phyloP scores from a whole-genome alignment of 1,139 yeast species.

The Candida anutae region DNA sequence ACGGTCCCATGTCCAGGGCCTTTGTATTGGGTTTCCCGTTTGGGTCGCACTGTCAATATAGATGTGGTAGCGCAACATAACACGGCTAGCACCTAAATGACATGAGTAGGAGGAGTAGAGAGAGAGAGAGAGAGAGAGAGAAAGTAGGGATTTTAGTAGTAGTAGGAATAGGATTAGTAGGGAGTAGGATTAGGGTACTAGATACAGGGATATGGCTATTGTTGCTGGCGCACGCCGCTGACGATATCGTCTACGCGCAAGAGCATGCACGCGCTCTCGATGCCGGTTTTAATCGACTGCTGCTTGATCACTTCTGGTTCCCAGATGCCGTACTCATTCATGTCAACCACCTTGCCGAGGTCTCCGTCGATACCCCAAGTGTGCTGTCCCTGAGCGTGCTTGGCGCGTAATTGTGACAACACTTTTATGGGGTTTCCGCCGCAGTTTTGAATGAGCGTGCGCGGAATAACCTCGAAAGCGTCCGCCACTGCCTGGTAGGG shows the following conservation, averaged over 20 bases:
- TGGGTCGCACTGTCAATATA: no score
- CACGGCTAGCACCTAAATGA: no score
- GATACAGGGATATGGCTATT: no score
- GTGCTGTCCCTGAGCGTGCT: conserved; percentile 82
- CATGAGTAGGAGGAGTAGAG: no score
- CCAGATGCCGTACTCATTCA: conserved; percentile 96
- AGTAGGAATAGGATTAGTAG: no score
- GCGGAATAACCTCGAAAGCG: conserved; percentile 96
- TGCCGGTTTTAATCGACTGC: conserved; percentile 93
- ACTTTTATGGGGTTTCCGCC: conserved; percentile 94
- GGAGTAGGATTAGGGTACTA: no score
- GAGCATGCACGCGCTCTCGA: conserved; percentile 91
- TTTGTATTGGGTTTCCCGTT: no score
- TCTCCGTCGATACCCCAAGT: conserved; percentile 96
- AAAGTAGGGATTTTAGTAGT: no score
- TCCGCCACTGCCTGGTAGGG: conserved; percentile 99
- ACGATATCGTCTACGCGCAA: conserved; percentile 96
- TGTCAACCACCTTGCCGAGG: conserved; percentile 86
- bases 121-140: no score
- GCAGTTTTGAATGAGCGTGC: conserved; percentile 93
- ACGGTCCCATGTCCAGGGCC: no score
- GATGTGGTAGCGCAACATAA: no score
- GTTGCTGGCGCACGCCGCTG: conserved; percentile 70
- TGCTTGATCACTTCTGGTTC: conserved; percentile 98
- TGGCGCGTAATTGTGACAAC: conserved; percentile 86